Evolutionary conservation across 345 rosid species (phyloP), one percentile per base, ranked within the genome.

Genomic region (Syzygium jambos): DNA sequence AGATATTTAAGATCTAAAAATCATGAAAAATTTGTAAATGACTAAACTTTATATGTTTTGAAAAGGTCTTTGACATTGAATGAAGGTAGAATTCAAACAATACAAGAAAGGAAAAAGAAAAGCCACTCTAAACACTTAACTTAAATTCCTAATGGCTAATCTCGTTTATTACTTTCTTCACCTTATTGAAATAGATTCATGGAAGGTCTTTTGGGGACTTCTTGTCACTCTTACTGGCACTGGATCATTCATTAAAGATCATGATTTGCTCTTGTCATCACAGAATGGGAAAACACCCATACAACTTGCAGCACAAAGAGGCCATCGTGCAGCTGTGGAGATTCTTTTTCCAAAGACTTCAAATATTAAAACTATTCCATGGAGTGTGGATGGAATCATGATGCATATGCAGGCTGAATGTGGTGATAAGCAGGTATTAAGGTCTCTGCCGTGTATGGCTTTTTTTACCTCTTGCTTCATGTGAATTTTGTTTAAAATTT

Each of bases 251-350:
- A 73, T 73, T 73, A 34, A 73, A 73, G 82, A 73, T 73, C 49
- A 52, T 52, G 6, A 34, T 87, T n/a, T 73, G 27, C 21, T 38
- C 25, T 11, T 5, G 27, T 19, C 87, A 41, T 86, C 57, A 53
- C 95, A 97, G 99, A 95, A 95, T 87, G 96, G 95, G 52, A 94
- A 89, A 89, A 96, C 91, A 91, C 95, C 98, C n/a, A 90, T 97
- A 87, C 96, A 92, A 63, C 94, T 96, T 90, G 99, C 98, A 14
- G 98, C 98, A 87, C 92, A 89, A 73, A 94, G 97, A 87, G 96
- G 94, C 85, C 92, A 92, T 87, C 92, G 90, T 77, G 92, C 85
- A 63, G 94, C 92, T 87, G 95, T 95, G 87, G 96, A 96, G 92
- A 89, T 92, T 83, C 99, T 96, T 86, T 91, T 95, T 88, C 95